Evolutionary conservation across 2,329 filamentous ascomycete genomes (phyloP).

Genomic region (Pseudocercospora pini-densiflorae): DNA sequence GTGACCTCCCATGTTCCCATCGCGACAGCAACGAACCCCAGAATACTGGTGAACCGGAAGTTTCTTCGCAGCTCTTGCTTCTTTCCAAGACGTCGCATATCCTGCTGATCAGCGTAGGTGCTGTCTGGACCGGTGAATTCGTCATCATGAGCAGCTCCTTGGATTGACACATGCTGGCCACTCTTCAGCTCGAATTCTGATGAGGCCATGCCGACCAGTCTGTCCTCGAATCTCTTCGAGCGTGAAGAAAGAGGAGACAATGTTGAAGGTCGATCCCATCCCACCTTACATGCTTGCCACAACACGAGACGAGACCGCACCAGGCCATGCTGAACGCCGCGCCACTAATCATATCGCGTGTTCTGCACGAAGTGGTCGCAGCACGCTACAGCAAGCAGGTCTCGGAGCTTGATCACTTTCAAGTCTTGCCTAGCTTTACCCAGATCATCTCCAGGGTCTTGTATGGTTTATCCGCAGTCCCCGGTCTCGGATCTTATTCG

Average conservation of each 20-base stretch:
- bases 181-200: slow-evolving; percentile 7
- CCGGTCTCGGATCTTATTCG: slow-evolving; percentile 3
- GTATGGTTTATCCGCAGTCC: not conserved
- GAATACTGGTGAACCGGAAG: slow-evolving; percentile 31
- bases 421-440: slow-evolving; percentile 1
- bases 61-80: slow-evolving; percentile 27
- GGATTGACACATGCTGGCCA: slow-evolving; percentile 1
- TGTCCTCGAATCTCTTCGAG: not conserved
- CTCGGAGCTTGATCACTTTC: not conserved
- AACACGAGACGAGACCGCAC: not conserved
- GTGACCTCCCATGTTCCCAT: slow-evolving; percentile 37
- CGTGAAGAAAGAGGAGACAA: not conserved
- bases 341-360: not conserved
- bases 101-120: slow-evolving; percentile 19
- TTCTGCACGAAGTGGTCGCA: not conserved
- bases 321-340: not conserved
- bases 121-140: not conserved
- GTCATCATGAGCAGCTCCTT: not conserved
- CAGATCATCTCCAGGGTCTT: slow-evolving; percentile 2
- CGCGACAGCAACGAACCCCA: slow-evolving; percentile 35
- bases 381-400: not conserved
- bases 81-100: slow-evolving; percentile 30
- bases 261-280: not conserved
- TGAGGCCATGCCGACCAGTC: not conserved
- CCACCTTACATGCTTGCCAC: not conserved